phyloP scores from a whole-genome alignment of 1,139 yeast species.

The Blastobotrys persicus region DNA sequence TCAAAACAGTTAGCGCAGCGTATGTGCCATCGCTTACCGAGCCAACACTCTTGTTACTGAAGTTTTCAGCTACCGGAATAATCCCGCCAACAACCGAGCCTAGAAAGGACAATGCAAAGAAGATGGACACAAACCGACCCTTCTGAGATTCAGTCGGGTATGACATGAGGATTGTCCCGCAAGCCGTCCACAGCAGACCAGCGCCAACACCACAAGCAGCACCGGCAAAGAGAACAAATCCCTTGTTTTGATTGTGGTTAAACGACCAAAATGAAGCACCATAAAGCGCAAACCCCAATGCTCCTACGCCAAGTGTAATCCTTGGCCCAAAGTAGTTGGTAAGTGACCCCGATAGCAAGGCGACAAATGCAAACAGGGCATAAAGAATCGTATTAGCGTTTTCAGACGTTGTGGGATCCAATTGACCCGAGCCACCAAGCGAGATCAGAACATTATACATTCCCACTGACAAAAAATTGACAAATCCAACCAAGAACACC shows the following conservation, averaged over 20 bases:
- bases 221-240: slow-evolving; percentile 56
- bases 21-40: slow-evolving; percentile 25
- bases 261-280: slow-evolving; percentile 49
- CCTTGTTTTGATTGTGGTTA: slow-evolving; percentile 47
- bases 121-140: slow-evolving; percentile 48
- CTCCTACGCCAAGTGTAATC: slow-evolving; percentile 48
- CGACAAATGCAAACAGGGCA: slow-evolving; percentile 52
- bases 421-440: slow-evolving; percentile 47
- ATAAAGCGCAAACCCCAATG: slow-evolving; percentile 51
- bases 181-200: slow-evolving; percentile 56
- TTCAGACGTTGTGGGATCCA: slow-evolving; percentile 38
- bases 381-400: slow-evolving; percentile 52
- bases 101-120: slow-evolving; percentile 41
- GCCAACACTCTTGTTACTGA: slow-evolving; percentile 29
- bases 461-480: slow-evolving; percentile 55
- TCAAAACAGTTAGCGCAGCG: slow-evolving; percentile 24
- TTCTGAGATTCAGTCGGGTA: slow-evolving; percentile 52
- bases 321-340: slow-evolving; percentile 48
- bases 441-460: slow-evolving; percentile 58
- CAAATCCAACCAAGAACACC: slow-evolving; percentile 36
- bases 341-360: slow-evolving; percentile 54
- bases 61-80: slow-evolving; percentile 23
- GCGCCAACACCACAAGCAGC: slow-evolving; percentile 58
- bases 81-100: slow-evolving; percentile 41
- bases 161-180: slow-evolving; percentile 52